phyloP scores from a whole-genome alignment of 805 yeast genomes.

The Suhomyces canberraensis region DNA sequence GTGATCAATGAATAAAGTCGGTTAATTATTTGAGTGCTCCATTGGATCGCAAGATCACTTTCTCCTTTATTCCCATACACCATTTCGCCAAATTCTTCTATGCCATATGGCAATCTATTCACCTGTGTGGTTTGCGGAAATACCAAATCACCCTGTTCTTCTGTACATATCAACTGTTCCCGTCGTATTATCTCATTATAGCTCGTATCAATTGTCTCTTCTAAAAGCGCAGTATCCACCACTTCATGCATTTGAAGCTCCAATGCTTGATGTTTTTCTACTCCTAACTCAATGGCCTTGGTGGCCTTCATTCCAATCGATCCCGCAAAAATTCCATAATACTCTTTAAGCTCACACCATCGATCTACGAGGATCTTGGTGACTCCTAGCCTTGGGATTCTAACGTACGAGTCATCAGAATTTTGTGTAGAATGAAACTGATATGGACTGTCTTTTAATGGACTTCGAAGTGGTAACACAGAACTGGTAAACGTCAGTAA shows the following conservation, averaged over 20 bases:
- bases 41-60: conserved; percentile 24
- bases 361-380: conserved; percentile 54
- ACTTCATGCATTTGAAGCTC: conserved; percentile 48
- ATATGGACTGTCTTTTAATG: conserved; percentile 17
- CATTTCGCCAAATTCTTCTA: not conserved
- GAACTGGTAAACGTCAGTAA: not conserved
- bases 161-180: not conserved
- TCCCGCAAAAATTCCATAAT: conserved; percentile 51
- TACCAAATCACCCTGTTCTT: not conserved
- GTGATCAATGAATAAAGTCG: conserved; percentile 40
- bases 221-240: conserved; percentile 14
- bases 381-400: conserved; percentile 48
- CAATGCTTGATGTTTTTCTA: conserved; percentile 42
- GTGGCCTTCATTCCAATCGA: conserved; percentile 29
- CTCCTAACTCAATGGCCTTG: conserved; percentile 46
- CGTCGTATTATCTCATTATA: conserved; percentile 3
- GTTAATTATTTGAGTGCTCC: conserved; percentile 41
- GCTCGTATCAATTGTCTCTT: conserved; percentile 8
- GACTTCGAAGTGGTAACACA: conserved; percentile 5
- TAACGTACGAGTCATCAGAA: conserved; percentile 19
- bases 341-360: conserved; percentile 67
- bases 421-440: conserved; percentile 24
- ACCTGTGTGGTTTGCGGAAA: not conserved
- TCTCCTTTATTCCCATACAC: conserved; percentile 8
- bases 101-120: not conserved